These are phyloP conservation scores for Suillus occidentalis DNA, from an alignment of 768 basidiomycete species.

Conservation along the genomic window DNA sequence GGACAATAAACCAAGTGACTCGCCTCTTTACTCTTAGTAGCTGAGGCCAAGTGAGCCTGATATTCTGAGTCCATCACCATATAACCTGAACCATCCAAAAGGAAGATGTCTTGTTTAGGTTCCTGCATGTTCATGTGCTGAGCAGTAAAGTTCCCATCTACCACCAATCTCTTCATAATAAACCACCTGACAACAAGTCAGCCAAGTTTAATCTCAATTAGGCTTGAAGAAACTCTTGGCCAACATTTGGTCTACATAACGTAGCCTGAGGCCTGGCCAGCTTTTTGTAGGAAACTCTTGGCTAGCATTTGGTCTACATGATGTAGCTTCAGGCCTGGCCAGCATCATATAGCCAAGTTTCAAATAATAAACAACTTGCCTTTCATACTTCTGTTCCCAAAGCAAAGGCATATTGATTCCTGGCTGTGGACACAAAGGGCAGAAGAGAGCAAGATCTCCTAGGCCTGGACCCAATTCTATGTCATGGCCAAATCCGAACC, in stretches of 20 bases:
- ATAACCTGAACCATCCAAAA: slow-evolving; percentile 27
- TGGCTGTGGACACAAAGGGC: slow-evolving; percentile 29
- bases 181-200: slow-evolving; percentile 2
- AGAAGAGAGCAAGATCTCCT: slow-evolving; percentile 22
- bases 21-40: slow-evolving; percentile 9
- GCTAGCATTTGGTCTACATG: no score
- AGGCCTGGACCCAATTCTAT: background rate
- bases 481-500: slow-evolving; percentile 16
- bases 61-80: slow-evolving; percentile 24
- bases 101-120: slow-evolving; percentile 22
- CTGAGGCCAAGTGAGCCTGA: slow-evolving; percentile 19
- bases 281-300: no score
- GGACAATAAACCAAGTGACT: background rate
- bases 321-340: background rate
- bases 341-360: background rate
- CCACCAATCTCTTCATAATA: slow-evolving; percentile 2
- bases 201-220: background rate
- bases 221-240: background rate
- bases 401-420: slow-evolving; percentile 23
- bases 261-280: background rate
- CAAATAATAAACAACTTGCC: background rate
- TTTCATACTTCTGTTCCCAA: slow-evolving; percentile 19
- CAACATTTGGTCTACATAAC: background rate
- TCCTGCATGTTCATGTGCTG: slow-evolving; percentile 23
- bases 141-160: slow-evolving; percentile 17